Conservation (phyloP, 305 asterid genomes). For the Solanum hybrid region DNA sequence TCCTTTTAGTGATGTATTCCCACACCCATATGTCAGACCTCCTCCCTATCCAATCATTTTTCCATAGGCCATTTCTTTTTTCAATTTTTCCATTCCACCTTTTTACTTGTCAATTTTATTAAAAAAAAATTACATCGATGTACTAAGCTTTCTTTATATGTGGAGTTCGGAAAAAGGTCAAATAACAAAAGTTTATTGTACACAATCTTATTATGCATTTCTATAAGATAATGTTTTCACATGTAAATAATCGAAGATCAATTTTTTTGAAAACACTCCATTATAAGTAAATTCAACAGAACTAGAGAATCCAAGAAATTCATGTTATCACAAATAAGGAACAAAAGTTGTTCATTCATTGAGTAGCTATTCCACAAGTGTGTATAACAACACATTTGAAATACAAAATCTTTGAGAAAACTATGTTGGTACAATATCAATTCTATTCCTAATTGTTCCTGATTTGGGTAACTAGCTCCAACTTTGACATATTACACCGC, state of each 20-base stretch:
- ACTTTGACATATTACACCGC: background rate
- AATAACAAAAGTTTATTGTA: background rate
- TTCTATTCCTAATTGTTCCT: background rate
- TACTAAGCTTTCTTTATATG: background rate
- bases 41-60: background rate
- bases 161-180: fast-evolving
- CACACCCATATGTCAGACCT: background rate
- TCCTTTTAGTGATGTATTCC: background rate
- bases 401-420: background rate
- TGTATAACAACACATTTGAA: background rate
- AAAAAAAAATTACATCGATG: background rate
- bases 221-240: background rate
- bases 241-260: too few relatives aligned
- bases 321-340: background rate
- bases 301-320: background rate
- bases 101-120: background rate
- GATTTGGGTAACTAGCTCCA: background rate
- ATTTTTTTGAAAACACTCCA: background rate
- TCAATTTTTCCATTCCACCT: background rate
- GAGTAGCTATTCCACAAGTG: background rate
- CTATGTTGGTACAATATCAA: background rate
- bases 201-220: background rate
- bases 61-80: background rate
- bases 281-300: background rate
- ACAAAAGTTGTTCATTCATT: background rate